Base-by-base conservation (phyloP, 257 asterid species). In the Solanum tarijense region DNA sequence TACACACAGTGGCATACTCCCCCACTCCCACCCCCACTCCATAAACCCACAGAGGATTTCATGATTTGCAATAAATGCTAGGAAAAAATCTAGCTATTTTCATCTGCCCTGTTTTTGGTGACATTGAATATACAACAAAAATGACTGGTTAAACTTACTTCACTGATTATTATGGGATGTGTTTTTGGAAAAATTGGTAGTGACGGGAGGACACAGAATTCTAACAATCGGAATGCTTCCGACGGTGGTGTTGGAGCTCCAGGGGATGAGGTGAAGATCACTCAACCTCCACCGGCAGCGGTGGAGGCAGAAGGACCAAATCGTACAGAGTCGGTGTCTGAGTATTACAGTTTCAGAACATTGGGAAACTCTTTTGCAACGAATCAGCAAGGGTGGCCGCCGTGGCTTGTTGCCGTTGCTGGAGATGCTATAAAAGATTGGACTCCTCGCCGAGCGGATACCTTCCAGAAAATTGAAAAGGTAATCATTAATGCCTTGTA, bases 381-480 rank as follows among this genome's bases (percentile, higher is more conserved):
- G 13, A 88, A 90, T 52, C 91, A 88, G 62, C 94, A 92, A 87
- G 94, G 88, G 39, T 96, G 99, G 99, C 98, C 99, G 43, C 13
- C 95, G 83, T 96, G 99, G 99, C 96, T 96, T 0, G 88, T 90
- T 13, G 94, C 92, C 7, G 98, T 93, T 14, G 98, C 96, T 81
- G 99, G 99, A 6, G 92, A 92, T 85, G 98, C 93, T 75, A 94
- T 96, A 88, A 92, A 91, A 89, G 94, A 94, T 83, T 96, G 98
- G 98, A 91, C 90, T 36, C 99, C 99, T 25, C 94, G 99, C 85
- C 96, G 98, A 34, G 98, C 98, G 34, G 94, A 91, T 91, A 92
- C 98, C 62, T 96, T 95, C 87, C 93, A 96, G 94, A 96, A 96
- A 90, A 93, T 95, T 62, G 98, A 94, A 73, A 96, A 96, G 98